A percentile compares a stretch with the other conserved stretches of the same genome.
These are phyloP conservation scores for Termitomyces sp. DNA, from an alignment of 768 basidiomycete genomes.

Conservation along the genomic window DNA sequence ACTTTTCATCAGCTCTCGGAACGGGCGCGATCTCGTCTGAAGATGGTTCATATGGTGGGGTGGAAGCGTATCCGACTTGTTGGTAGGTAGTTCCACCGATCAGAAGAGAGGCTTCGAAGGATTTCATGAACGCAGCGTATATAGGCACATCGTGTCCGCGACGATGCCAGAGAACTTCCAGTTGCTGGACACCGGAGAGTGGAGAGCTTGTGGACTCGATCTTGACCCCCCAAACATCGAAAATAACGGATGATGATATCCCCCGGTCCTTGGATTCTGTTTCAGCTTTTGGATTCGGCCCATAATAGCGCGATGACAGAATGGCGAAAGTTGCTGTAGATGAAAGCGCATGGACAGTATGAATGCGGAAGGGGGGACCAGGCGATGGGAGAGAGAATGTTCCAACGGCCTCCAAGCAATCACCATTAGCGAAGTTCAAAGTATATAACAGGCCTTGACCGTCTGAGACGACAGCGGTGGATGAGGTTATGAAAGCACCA, in stretches of 20 bases:
- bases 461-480: conserved; percentile 57
- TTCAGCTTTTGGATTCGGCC: not conserved
- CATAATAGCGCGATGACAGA: conserved; percentile 4
- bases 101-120: conserved; percentile 47
- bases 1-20: conserved; percentile 55
- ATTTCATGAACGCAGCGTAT: conserved; percentile 44
- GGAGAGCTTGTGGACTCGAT: conserved; percentile 40
- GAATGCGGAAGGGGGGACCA: conserved; percentile 35
- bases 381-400: conserved; percentile 43
- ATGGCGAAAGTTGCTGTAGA: not conserved
- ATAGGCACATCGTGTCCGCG: conserved; percentile 70
- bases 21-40: conserved; percentile 67
- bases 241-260: conserved; percentile 35
- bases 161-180: conserved; percentile 67
- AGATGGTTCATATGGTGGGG: conserved; percentile 49
- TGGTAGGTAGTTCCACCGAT: conserved; percentile 57
- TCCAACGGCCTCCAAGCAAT: conserved; percentile 44
- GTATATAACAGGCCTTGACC: conserved; percentile 68
- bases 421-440: conserved; percentile 39
- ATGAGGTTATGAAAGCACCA: conserved; percentile 48
- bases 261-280: conserved; percentile 13
- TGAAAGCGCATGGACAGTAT: conserved; percentile 7
- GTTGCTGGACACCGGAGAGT: conserved; percentile 26
- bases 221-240: conserved; percentile 63
- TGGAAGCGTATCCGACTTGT: conserved; percentile 27